These are phyloP conservation scores for Fusarium secorum DNA, from an alignment of 2,329 filamentous ascomycete genomes.

Conservation along the genomic window DNA sequence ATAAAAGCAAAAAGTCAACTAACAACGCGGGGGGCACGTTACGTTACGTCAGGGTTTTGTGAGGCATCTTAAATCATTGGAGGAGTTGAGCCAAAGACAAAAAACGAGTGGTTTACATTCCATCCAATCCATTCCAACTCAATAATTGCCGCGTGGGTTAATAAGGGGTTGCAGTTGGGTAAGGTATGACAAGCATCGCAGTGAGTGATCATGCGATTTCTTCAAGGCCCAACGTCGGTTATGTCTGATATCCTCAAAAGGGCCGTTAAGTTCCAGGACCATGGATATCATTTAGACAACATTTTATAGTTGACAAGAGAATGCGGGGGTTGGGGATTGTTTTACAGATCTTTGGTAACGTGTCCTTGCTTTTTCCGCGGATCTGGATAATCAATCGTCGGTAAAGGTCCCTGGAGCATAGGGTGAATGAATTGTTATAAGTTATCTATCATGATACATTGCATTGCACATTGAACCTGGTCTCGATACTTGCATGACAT, in stretches of 20 bases:
- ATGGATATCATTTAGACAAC: constrained; percentile 1
- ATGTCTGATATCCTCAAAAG: neutral
- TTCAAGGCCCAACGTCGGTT: neutral
- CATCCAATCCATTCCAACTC: constrained; percentile 8
- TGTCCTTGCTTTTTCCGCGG: neutral
- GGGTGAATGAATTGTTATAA: neutral
- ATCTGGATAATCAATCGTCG: neutral
- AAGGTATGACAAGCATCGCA: constrained; percentile 2
- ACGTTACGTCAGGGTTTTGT: constrained; percentile 30
- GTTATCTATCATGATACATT: neutral
- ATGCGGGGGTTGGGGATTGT: constrained; percentile 18
- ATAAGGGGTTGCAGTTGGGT: constrained; percentile 6
- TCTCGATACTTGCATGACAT: neutral
- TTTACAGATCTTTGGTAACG: constrained; percentile 12
- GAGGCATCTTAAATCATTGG: constrained; percentile 17
- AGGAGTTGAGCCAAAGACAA: constrained; percentile 5
- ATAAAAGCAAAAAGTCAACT: constrained; percentile 17
- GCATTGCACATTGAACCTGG: neutral
- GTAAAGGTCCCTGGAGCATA: neutral
- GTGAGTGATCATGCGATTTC: constrained; percentile 35
- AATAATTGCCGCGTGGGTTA: neutral
- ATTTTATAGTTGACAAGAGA: constrained; percentile 4
- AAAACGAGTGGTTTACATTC: constrained; percentile 23
- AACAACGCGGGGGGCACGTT: constrained; percentile 19
- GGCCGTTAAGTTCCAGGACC: neutral